Base-by-base conservation (phyloP, 228 moss, liverwort and hornwort species). In the Sphagnum fallax region DNA sequence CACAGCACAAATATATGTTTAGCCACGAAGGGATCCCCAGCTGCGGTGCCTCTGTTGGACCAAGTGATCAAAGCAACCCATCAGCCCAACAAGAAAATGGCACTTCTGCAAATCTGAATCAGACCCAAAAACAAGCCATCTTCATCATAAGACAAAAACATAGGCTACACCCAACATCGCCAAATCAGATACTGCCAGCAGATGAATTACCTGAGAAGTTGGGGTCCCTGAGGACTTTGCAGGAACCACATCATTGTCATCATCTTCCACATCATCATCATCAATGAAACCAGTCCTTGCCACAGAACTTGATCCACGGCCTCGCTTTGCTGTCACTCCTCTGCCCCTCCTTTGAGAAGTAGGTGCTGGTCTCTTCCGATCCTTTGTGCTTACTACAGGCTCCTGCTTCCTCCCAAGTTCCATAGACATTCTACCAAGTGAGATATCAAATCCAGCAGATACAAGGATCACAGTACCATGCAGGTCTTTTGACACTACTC, bases 191-290 rank as follows among this genome's bases (percentile, higher is more conserved):
- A 49, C 61, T 5, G 52, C 63, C 67, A 18, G 8, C 6, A 68
- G 5, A 57, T 58, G 51, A 50, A 73, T 1, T 87, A 87, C 87
- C 78, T 83, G 87, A 66, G 83, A 78, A 63, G 86, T 72, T 4
- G 83, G 76, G 52, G 81, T 63, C 16, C 67, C 70, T 48, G 72
- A 65, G 67, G 72, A 59, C 72, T 83, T 87, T 62, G 72, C 81
- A 53, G 78, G 80, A 53, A 69, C 76, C 60, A 69, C 78, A 69
- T 86, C 78, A 16, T 77, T 80, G 15, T 84, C 83, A 49, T 91
- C 86, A 53, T 92, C 89, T 62, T 95, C 92, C 50, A 90, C 88
- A 77, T 95, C 92, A 72, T 95, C 95, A 65, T 92, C 92, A 61
- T 83, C 72, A 18, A 83, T 84, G 55, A 83, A 89, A 65, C 67